phyloP scores from a whole-genome alignment of 1,139 yeast genomes.

The Protomyces lactucae-debilis region DNA sequence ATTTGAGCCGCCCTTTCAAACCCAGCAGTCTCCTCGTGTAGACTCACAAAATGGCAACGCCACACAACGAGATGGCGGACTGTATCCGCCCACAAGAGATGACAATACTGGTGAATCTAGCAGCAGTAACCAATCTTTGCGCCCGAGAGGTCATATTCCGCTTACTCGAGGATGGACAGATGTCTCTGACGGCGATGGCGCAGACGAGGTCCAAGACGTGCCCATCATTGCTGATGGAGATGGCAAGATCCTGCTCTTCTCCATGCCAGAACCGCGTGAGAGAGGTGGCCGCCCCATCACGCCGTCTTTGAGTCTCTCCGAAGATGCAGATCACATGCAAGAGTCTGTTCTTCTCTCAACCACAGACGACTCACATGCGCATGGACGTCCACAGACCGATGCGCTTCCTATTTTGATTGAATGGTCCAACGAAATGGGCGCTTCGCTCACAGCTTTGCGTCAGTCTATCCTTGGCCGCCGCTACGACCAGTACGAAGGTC shows the following conservation, averaged over 20 bases:
- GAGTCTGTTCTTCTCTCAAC: background rate
- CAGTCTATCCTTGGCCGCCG: background rate
- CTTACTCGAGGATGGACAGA: constrained; percentile 3
- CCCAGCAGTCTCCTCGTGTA: background rate
- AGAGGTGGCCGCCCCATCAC: background rate
- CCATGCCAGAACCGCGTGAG: background rate
- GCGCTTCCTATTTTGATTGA: background rate
- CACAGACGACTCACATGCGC: background rate
- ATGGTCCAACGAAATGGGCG: background rate
- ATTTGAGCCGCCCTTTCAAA: constrained; percentile 65
- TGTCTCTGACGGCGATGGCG: background rate
- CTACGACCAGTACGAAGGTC: background rate
- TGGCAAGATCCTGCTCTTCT: constrained; percentile 16
- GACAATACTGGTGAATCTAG: background rate
- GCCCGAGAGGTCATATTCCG: background rate
- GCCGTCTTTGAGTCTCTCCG: background rate
- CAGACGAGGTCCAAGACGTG: background rate
- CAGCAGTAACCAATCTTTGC: background rate
- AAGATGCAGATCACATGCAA: background rate
- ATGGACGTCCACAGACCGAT: background rate
- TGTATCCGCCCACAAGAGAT: background rate
- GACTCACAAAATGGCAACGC: background rate
- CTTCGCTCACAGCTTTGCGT: background rate
- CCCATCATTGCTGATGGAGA: constrained; percentile 1
- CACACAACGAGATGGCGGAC: background rate